A percentile compares a stretch with the other conserved stretches of the same genome.
phyloP scores from a whole-genome alignment of 345 rosid genomes.

The Salix brachista region DNA sequence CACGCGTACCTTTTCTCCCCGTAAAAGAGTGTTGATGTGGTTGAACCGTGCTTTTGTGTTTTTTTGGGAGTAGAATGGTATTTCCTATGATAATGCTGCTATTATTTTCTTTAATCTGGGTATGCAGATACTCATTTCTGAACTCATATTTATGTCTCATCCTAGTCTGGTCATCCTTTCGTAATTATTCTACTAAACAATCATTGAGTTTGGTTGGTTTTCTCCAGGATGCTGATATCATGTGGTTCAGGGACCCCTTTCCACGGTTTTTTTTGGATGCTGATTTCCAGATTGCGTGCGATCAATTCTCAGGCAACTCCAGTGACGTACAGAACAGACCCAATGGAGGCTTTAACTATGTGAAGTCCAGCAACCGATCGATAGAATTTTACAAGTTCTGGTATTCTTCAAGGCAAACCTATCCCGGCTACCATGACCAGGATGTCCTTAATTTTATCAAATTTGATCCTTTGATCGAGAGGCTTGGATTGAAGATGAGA shows the following conservation, averaged over 20 bases:
- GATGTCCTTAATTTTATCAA: constrained; percentile 72
- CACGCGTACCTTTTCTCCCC: too few species aligned
- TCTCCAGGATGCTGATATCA: constrained; percentile 83
- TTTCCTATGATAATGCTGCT: too few species aligned
- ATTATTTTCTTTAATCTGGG: not conserved
- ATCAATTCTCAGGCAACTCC: constrained; percentile 55
- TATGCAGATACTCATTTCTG: not conserved
- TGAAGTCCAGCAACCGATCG: constrained; percentile 61
- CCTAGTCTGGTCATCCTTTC: not conserved
- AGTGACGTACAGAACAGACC: constrained; percentile 49
- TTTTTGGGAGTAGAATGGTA: not conserved
- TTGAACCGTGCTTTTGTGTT: too few species aligned
- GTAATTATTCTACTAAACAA: not conserved
- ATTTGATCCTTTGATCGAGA: constrained; percentile 38
- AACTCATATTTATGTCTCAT: constrained; percentile 8
- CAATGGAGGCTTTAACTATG: constrained; percentile 72
- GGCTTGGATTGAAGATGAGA: constrained; percentile 54
- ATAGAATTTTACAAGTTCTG: constrained; percentile 75
- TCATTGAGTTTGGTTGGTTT: not conserved
- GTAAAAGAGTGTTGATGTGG: too few species aligned
- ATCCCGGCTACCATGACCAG: constrained; percentile 68
- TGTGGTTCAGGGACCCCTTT: constrained; percentile 93
- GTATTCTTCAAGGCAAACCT: constrained; percentile 54
- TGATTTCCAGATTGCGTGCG: constrained; percentile 88
- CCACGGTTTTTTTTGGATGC: constrained; percentile 53